Conservation (phyloP, 352 stramenopile species). For the Phytophthora parvispora region DNA sequence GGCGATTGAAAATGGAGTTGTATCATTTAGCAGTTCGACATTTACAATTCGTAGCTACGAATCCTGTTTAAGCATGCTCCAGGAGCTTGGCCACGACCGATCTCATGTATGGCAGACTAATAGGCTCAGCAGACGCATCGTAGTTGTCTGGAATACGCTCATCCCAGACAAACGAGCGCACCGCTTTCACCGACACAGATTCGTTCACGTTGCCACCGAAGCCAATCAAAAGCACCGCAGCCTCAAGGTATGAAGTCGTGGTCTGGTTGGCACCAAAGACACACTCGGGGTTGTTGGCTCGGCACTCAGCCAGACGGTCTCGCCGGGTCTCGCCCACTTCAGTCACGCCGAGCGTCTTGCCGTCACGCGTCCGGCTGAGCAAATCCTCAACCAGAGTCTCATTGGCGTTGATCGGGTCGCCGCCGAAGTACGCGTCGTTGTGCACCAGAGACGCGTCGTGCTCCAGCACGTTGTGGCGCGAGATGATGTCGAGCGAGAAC, state of each 20-base stretch:
- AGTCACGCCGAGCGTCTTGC: constrained; percentile 23
- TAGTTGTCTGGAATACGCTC: constrained; percentile 48
- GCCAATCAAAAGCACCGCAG: constrained; percentile 36
- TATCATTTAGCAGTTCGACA: too few relatives aligned
- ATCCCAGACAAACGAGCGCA: constrained; percentile 41
- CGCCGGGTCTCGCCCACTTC: constrained; percentile 23
- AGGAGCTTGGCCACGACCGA: constrained; percentile 18
- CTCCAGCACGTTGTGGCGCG: constrained; percentile 53
- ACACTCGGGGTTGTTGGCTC: constrained; percentile 42
- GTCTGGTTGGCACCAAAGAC: constrained; percentile 25
- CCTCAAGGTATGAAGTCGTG: constrained; percentile 34
- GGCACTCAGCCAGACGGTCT: constrained; percentile 34
- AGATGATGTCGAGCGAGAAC: constrained; percentile 42
- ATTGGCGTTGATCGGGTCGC: constrained; percentile 31
- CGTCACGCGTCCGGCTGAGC: constrained; percentile 22
- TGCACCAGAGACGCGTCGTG: constrained; percentile 55
- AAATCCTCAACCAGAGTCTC: constrained; percentile 27
- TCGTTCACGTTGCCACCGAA: constrained; percentile 43
- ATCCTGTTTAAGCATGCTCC: neutral
- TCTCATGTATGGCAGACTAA: constrained; percentile 31
- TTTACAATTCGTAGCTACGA: too few relatives aligned
- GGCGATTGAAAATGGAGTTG: neutral
- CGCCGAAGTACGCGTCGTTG: constrained; percentile 33
- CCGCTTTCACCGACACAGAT: constrained; percentile 33
- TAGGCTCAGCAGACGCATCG: constrained; percentile 17